phyloP scores from a whole-genome alignment of 2,329 filamentous ascomycete species.

The Exophiala calicioides region DNA sequence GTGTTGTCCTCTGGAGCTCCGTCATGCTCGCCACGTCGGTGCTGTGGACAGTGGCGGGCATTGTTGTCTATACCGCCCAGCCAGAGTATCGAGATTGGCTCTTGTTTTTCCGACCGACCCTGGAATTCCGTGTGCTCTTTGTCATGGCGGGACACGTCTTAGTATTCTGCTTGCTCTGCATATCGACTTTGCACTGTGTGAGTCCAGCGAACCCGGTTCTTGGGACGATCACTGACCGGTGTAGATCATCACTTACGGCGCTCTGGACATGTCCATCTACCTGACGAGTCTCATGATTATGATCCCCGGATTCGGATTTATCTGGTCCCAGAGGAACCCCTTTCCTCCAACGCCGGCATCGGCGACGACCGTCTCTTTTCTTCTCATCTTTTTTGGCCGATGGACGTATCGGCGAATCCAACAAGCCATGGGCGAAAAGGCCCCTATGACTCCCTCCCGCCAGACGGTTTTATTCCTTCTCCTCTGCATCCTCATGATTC shows the following conservation, averaged over 20 bases:
- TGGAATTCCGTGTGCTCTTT: constrained; percentile 32
- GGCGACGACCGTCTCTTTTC: constrained; percentile 25
- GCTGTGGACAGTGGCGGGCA: constrained; percentile 39
- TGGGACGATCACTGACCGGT: constrained; percentile 15
- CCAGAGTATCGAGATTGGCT: constrained; percentile 43
- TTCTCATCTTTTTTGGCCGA: constrained; percentile 27
- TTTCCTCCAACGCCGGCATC: constrained; percentile 28
- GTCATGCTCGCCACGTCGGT: constrained; percentile 33
- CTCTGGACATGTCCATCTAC: constrained; percentile 26
- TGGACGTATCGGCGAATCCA: constrained; percentile 24
- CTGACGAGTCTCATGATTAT: constrained; percentile 25
- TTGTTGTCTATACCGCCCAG: constrained; percentile 38
- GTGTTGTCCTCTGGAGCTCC: constrained; percentile 26
- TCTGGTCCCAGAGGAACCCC: constrained; percentile 28
- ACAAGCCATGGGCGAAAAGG: constrained; percentile 22
- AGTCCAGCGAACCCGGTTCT: constrained; percentile 25
- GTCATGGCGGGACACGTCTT: constrained; percentile 41
- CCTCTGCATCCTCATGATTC: constrained; percentile 44
- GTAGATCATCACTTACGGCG: constrained; percentile 28
- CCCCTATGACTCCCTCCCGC: constrained; percentile 14
- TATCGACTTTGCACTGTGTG: constrained; percentile 45
- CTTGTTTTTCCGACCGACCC: constrained; percentile 40
- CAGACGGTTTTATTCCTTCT: constrained; percentile 34
- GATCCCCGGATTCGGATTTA: constrained; percentile 27
- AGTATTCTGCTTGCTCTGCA: constrained; percentile 37